Evolutionary conservation across 2,329 filamentous ascomycete genomes (phyloP).

Genomic region (Clathrospora elynae): DNA sequence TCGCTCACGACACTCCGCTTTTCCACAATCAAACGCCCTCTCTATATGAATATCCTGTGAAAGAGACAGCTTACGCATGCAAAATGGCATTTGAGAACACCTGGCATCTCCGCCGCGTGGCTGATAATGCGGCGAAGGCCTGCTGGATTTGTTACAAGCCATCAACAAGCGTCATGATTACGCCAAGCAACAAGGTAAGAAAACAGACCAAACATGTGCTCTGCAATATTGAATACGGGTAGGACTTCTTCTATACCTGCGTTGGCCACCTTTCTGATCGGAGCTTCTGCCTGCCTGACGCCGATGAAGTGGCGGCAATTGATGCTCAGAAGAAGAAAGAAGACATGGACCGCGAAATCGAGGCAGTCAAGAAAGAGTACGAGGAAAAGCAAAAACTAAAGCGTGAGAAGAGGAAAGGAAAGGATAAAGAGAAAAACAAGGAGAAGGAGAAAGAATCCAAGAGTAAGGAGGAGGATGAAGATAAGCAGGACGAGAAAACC

Average conservation of each 20-base stretch:
- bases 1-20: too few species aligned
- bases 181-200: constrained; percentile 81
- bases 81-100: constrained; percentile 66
- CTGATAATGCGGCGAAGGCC: constrained; percentile 78
- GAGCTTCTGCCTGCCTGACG: constrained; percentile 75
- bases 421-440: constrained; percentile 63
- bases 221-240: constrained; percentile 8
- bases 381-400: constrained; percentile 65
- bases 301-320: constrained; percentile 67
- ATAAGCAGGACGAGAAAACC: constrained; percentile 68
- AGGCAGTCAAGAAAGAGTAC: constrained; percentile 56
- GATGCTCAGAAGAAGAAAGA: constrained; percentile 61
- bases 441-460: constrained; percentile 61
- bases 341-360: constrained; percentile 56
- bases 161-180: constrained; percentile 83
- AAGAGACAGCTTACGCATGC: not conserved
- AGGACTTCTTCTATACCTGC: constrained; percentile 95
- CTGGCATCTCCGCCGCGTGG: constrained; percentile 85
- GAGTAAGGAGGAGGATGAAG: constrained; percentile 67
- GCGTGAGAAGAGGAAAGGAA: constrained; percentile 52
- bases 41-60: too few species aligned
- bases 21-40: too few species aligned
- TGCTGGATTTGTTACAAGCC: constrained; percentile 94
- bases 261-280: constrained; percentile 79
- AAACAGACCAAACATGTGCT: not conserved